These are phyloP conservation scores for Mycena belliarum DNA, from an alignment of 768 basidiomycete genomes.

Conservation along the genomic window DNA sequence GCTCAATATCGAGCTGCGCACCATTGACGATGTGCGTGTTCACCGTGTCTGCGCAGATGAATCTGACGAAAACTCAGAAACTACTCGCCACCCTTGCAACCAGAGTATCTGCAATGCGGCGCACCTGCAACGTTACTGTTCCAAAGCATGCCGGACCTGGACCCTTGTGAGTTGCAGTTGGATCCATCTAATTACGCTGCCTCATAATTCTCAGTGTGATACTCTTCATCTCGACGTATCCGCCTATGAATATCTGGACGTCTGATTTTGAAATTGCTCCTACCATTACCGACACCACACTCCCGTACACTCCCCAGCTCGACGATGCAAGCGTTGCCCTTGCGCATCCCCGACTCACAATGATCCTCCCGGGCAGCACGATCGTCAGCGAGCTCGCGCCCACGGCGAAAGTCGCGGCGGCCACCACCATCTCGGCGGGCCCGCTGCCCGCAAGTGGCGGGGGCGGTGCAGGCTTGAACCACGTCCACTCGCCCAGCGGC, in stretches of 20 bases:
- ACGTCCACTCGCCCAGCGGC: conserved; percentile 2
- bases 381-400: conserved; percentile 14
- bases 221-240: conserved; percentile 32
- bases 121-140: conserved; percentile 32
- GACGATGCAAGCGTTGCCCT: conserved; percentile 9
- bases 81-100: conserved; percentile 45
- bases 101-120: conserved; percentile 37
- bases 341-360: conserved; percentile 16
- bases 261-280: conserved; percentile 47
- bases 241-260: conserved; percentile 43
- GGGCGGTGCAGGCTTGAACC: conserved; percentile 6
- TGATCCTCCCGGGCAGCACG: conserved; percentile 22
- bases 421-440: conserved; percentile 14
- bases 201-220: conserved; percentile 30
- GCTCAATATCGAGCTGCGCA: conserved; percentile 49
- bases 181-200: neutral
- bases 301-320: conserved; percentile 15
- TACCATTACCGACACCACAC: conserved; percentile 24
- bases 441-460: conserved; percentile 8
- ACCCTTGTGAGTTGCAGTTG: conserved; percentile 31
- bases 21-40: conserved; percentile 41
- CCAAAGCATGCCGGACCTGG: conserved; percentile 31
- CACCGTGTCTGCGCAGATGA: neutral
- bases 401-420: conserved; percentile 12
- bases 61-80: conserved; percentile 30